These are phyloP conservation scores for Dryadomyces quercivorus DNA, from an alignment of 2,329 filamentous ascomycete genomes.

Conservation along the genomic window DNA sequence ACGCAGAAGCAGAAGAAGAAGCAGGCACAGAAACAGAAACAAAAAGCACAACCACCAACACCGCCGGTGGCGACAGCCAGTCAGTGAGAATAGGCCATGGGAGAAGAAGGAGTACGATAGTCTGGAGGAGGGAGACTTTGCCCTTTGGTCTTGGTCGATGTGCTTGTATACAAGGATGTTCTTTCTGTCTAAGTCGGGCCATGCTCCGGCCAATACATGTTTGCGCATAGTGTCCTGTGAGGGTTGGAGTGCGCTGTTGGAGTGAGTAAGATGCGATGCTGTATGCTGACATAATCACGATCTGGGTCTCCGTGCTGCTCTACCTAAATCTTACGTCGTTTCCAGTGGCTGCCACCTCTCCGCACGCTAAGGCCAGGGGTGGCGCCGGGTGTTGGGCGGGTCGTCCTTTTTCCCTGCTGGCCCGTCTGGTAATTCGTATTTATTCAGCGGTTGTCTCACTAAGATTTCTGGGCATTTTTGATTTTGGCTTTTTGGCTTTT, in stretches of 20 bases:
- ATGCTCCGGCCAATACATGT: too few relatives aligned
- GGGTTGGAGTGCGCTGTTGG: too few relatives aligned
- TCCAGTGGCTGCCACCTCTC: neutral
- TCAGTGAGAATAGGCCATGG: neutral
- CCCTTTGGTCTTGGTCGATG: neutral
- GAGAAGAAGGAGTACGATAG: neutral
- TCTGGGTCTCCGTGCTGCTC: too few relatives aligned
- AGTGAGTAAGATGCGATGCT: too few relatives aligned
- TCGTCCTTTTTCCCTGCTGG: neutral
- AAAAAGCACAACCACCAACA: neutral
- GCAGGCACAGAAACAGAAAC: neutral
- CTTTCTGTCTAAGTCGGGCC: too few relatives aligned
- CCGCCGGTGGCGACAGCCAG: neutral
- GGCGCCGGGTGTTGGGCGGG: neutral
- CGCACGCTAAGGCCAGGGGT: neutral
- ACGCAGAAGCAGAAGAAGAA: constrained; percentile 1
- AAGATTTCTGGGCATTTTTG: neutral
- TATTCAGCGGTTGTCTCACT: neutral
- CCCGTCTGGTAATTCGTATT: neutral
- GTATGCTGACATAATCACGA: too few relatives aligned
- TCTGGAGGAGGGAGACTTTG: neutral
- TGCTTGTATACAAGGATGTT: too few relatives aligned
- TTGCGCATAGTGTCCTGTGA: too few relatives aligned
- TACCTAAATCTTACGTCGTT: neutral
- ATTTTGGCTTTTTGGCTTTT: neutral